Evolutionary conservation across 768 basidiomycete species (phyloP).

Genomic region (Phaffia tasmanica): DNA sequence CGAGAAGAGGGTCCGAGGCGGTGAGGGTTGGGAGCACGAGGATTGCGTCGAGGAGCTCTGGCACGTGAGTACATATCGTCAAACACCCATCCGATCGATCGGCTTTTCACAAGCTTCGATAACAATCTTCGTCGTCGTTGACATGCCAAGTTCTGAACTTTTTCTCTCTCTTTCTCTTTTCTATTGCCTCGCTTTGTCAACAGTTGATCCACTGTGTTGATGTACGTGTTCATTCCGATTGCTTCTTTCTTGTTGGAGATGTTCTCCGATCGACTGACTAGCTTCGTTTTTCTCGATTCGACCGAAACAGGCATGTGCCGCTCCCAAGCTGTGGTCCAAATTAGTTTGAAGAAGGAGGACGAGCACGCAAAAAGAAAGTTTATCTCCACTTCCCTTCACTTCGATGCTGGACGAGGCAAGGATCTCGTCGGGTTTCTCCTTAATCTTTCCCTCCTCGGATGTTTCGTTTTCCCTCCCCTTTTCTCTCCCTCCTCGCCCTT

Average conservation of each 20-base stretch:
- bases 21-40: constrained; percentile 76
- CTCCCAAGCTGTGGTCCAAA: constrained; percentile 72
- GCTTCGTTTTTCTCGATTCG: constrained; percentile 22
- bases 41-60: constrained; percentile 78
- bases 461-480: too few species aligned
- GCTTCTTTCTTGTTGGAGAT: background rate
- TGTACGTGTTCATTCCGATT: constrained; percentile 43
- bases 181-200: constrained; percentile 42
- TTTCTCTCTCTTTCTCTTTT: background rate
- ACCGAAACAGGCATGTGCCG: constrained; percentile 43
- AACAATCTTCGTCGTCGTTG: constrained; percentile 16
- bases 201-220: constrained; percentile 85
- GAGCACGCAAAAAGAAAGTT: too few species aligned
- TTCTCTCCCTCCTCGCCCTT: too few species aligned
- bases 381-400: too few species aligned
- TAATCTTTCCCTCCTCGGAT: too few species aligned
- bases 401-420: too few species aligned
- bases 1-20: constrained; percentile 70
- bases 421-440: too few species aligned
- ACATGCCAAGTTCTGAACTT: constrained; percentile 27
- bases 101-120: background rate
- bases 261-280: constrained; percentile 20
- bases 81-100: background rate
- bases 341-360: constrained; percentile 39
- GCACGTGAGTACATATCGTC: constrained; percentile 44